Base-by-base conservation (phyloP, 441 rosid species). In the Jatropha multifida region DNA sequence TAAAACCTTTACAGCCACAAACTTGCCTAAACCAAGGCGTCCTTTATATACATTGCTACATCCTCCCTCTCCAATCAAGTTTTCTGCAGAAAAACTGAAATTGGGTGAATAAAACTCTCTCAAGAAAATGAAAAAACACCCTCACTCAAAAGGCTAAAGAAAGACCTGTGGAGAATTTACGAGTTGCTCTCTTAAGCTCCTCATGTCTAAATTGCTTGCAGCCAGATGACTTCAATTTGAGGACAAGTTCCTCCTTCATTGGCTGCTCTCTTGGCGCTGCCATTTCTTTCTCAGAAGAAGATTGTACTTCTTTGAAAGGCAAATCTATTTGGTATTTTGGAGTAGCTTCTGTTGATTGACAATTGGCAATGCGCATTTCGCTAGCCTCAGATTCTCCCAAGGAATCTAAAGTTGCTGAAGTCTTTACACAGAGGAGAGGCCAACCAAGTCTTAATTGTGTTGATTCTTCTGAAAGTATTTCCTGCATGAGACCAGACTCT, bases 31-130 rank as follows among this genome's bases (percentile, higher is more conserved):
- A 4, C 82, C 84, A 74, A 94, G 86, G 54, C 75, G 62, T 9
- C 98, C 98, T 81, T 85, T 90, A 52, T 89, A 94, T 1, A 91
- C 97, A 40, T 79, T 81, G 77, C 93, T 92, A 71, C 87, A 89
- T 17, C 98, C 98, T 81, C 98, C 97, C 72, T 91, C 86, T 18
- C 95, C 97, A 5, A 90, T 86, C 32, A 92, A 65, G 74, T 86
- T 91, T 77, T 85, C 97, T 92, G 85, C 46, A 74, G 55, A 40
- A 14, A 48, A 74, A 67, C 18, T 27, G 11, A 27, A 66, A 70
- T 69, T 42, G 5, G 1, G 20, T 54, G 58, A 70, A 3, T 49
- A 64, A 62, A 46, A 46, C 41, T 32, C n/a, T 37, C 70, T 73
- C 75, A 32, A 32, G 32, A 32, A 32, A 32, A 32, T 32, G 32